These are phyloP conservation scores for Alnus rubra DNA, from an alignment of 306 rosid genomes.

Conservation along the genomic window DNA sequence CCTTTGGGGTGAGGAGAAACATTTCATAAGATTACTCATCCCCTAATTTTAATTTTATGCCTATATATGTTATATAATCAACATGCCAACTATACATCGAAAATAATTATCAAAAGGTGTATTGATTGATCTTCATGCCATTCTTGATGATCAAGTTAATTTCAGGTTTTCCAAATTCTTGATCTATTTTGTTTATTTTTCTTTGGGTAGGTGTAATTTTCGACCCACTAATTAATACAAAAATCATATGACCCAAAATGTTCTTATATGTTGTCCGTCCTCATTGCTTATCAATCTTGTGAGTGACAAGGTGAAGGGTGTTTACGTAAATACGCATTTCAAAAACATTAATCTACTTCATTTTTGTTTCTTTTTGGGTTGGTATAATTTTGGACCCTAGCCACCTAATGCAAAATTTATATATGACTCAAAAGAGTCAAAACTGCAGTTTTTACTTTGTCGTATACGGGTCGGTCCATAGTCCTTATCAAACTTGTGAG, in stretches of 20 bases:
- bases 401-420: background rate
- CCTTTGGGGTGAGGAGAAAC: background rate
- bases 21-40: background rate
- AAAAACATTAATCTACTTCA: no score
- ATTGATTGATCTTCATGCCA: background rate
- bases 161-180: background rate
- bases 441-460: background rate
- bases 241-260: no score
- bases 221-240: background rate
- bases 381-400: no score
- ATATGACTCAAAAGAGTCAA: constrained; percentile 3
- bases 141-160: background rate
- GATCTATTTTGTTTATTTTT: background rate
- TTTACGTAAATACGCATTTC: background rate
- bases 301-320: no score
- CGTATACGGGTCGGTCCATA: background rate
- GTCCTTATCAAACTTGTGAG: background rate
- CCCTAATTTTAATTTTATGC: background rate
- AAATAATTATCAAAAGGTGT: no score
- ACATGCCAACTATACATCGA: background rate
- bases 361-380: no score
- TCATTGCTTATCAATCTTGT: no score
- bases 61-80: background rate
- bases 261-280: background rate
- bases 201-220: background rate